Conservation (phyloP, 2,329 filamentous ascomycete species). For the Myriosclerotinia curreyana region DNA sequence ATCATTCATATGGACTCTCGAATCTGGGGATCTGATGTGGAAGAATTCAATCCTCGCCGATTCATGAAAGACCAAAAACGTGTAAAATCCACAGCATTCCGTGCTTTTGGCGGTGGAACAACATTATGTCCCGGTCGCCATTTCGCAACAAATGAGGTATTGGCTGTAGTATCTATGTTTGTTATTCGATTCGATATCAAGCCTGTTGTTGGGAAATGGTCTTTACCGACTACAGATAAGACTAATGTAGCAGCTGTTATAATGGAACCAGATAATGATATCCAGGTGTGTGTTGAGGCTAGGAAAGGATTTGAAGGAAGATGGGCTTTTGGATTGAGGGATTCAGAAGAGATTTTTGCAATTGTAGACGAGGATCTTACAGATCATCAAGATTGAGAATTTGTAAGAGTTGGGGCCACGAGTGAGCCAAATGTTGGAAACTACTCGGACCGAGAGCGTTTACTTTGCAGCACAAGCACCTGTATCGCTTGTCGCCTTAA, state of each 20-base stretch:
- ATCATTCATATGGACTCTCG: slow-evolving; percentile 37
- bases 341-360: too few species aligned
- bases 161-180: slow-evolving; percentile 39
- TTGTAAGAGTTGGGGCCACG: too few species aligned
- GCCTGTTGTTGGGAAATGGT: neutral
- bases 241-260: slow-evolving; percentile 12
- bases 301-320: too few species aligned
- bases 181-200: slow-evolving; percentile 38
- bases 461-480: too few species aligned
- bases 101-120: slow-evolving; percentile 40
- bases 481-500: too few species aligned
- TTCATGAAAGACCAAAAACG: slow-evolving; percentile 33
- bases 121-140: slow-evolving; percentile 41
- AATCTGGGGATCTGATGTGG: slow-evolving; percentile 39
- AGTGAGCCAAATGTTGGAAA: too few species aligned
- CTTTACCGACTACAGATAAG: neutral
- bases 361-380: too few species aligned
- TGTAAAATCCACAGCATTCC: slow-evolving; percentile 36
- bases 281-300: too few species aligned
- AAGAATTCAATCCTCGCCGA: slow-evolving; percentile 39
- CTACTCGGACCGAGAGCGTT: too few species aligned
- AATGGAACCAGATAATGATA: too few species aligned
- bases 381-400: too few species aligned
- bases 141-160: slow-evolving; percentile 41
- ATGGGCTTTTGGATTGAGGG: too few species aligned